Base-by-base conservation (phyloP, 169 alveolate genomes). In the Eimeria sp. region DNA sequence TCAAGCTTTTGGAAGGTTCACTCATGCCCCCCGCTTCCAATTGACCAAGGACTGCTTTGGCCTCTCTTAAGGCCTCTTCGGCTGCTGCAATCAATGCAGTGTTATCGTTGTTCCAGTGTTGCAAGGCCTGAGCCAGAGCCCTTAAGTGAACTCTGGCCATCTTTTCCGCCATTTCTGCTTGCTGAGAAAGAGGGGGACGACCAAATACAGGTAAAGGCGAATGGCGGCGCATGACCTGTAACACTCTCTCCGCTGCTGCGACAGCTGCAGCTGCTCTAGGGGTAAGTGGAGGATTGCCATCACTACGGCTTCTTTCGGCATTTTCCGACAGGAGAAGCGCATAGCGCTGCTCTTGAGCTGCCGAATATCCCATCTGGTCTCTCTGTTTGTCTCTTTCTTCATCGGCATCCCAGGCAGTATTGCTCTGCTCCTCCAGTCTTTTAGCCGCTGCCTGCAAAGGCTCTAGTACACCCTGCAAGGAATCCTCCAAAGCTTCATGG, bases 241-340 rank as follows among this genome's bases (percentile, higher is more conserved):
- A 20, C 58, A 75, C 86, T 63, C 63, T 30, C 86, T 75, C 86
- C 20, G 86, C 86, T 25, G 86, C 86, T 45, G 86, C 86, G 6
- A 75, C 86, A 20, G 86, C 86, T 45, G 86, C 86, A 75, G 86
- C 86, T 45, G 86, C 86, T 20, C 40, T 25, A 22, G 61, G 86
- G 43, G 63, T 75, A 14, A 75, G 86, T 0, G 63, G 86, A 10
- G 86, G 86, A 18, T 34, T 18, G 43, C 86, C 86, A 22, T 47
- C 61, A 13, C 40, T 40, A 61, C 63, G 18, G 58, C 40, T 9
- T 20, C 86, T 75, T 18, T 22, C 30, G 0, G 63, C 58, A 45
- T 61, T 75, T 43, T 25, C 34, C 63, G 40, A 43, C 18, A 75
- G 58, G 6, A 75, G 34, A 10, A 30, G 63, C 86, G 58, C 86